Conservation (phyloP, 805 yeast genomes). For the Yamadazyma ubonensis region DNA sequence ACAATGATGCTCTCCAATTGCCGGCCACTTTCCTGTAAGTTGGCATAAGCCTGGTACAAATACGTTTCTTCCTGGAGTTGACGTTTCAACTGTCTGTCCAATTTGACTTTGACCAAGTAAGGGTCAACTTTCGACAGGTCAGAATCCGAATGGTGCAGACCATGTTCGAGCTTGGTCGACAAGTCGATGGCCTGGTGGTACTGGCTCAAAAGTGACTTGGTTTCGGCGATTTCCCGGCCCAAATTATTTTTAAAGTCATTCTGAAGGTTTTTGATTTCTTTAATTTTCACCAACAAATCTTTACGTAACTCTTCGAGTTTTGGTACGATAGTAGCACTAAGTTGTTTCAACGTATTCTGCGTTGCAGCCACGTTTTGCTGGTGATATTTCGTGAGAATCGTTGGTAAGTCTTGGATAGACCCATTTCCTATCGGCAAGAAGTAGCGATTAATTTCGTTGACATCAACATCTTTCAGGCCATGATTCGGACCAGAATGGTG, state of each 20-base stretch:
- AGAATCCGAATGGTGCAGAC: slow-evolving; percentile 15
- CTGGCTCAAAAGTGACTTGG: slow-evolving; percentile 39
- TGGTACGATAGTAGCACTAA: slow-evolving; percentile 49
- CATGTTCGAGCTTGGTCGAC: slow-evolving; percentile 45
- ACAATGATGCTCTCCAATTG: slow-evolving; percentile 85
- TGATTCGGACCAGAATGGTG: slow-evolving; percentile 8
- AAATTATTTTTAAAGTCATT: slow-evolving; percentile 83
- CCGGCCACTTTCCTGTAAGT: slow-evolving; percentile 82
- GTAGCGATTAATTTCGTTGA: slow-evolving; percentile 43
- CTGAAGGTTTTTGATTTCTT: slow-evolving; percentile 78
- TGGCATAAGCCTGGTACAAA: slow-evolving; percentile 82
- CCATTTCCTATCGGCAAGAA: slow-evolving; percentile 72
- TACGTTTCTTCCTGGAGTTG: slow-evolving; percentile 84
- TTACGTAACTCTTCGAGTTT: slow-evolving; percentile 57
- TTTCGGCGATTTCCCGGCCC: slow-evolving; percentile 51
- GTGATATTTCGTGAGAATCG: slow-evolving; percentile 53
- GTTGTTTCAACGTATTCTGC: slow-evolving; percentile 48
- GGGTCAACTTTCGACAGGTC: slow-evolving; percentile 67
- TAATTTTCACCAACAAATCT: slow-evolving; percentile 79
- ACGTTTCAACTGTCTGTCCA: slow-evolving; percentile 74
- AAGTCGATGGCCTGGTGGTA: slow-evolving; percentile 65
- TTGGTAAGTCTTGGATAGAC: slow-evolving; percentile 81
- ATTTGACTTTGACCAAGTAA: slow-evolving; percentile 62
- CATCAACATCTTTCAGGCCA: slow-evolving; percentile 23
- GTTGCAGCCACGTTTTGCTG: slow-evolving; percentile 38